phyloP scores from a whole-genome alignment of 371 early-diverging fungal species.

The Rhizomucor miehei region DNA sequence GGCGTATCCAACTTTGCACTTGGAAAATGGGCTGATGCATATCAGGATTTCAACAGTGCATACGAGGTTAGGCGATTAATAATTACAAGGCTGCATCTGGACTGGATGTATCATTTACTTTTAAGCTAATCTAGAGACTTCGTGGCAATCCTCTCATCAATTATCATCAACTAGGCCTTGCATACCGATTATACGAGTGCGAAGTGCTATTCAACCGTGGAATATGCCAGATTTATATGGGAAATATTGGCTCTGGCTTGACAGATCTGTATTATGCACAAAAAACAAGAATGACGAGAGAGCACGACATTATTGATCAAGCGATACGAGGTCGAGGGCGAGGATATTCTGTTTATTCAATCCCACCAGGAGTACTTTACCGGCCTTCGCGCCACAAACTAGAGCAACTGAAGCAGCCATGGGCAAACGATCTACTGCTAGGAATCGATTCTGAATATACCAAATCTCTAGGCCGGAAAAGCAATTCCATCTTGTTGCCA shows the following conservation, averaged over 20 bases:
- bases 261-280: slow-evolving; percentile 76
- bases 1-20: slow-evolving; percentile 80
- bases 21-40: slow-evolving; percentile 56
- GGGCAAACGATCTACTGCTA: slow-evolving; percentile 25
- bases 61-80: slow-evolving; percentile 39
- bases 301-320: slow-evolving; percentile 72
- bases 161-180: slow-evolving; percentile 91
- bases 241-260: slow-evolving; percentile 70
- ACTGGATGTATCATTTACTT: neutral
- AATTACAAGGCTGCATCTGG: neutral
- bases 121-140: slow-evolving; percentile 55
- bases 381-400: slow-evolving; percentile 79
- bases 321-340: slow-evolving; percentile 71
- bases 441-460: slow-evolving; percentile 3
- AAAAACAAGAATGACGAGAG: slow-evolving; percentile 64
- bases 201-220: slow-evolving; percentile 91
- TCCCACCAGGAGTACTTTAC: slow-evolving; percentile 78
- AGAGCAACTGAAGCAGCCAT: slow-evolving; percentile 27
- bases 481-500: slow-evolving; percentile 29
- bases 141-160: slow-evolving; percentile 90
- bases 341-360: slow-evolving; percentile 73
- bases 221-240: slow-evolving; percentile 76
- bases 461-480: slow-evolving; percentile 12
- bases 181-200: slow-evolving; percentile 82
- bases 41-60: slow-evolving; percentile 74